Percentiles rank a stretch among this genome's conserved stretches.
These are phyloP conservation scores for Tetraselmis chui DNA, from an alignment of 139 green algal species.

Conservation along the genomic window DNA sequence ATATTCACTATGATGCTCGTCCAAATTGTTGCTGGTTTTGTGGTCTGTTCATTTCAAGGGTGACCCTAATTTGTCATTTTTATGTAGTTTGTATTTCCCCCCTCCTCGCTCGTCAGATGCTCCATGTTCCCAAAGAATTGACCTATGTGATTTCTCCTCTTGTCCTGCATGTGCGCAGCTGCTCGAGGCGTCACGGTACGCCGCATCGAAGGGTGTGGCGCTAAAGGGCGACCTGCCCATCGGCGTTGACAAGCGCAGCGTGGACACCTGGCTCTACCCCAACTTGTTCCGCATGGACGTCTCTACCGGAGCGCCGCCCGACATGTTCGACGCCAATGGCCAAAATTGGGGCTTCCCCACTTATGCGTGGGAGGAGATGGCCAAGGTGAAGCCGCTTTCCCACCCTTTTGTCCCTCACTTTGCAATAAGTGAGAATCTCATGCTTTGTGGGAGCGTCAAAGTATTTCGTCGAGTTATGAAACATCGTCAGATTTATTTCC, in stretches of 20 bases:
- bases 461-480: too few relatives aligned
- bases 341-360: conserved; percentile 97
- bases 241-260: conserved; percentile 86
- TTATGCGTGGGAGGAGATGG: conserved; percentile 96
- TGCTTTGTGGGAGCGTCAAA: too few relatives aligned
- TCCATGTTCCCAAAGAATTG: not conserved
- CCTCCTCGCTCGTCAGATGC: too few relatives aligned
- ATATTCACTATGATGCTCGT: too few relatives aligned
- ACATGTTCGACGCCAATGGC: conserved; percentile 80
- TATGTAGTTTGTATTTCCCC: too few relatives aligned
- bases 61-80: too few relatives aligned
- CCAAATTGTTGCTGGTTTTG: too few relatives aligned
- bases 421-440: too few relatives aligned
- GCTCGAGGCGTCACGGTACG: conserved; percentile 50
- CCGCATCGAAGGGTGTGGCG: conserved; percentile 51
- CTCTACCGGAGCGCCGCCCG: conserved; percentile 80
- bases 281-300: conserved; percentile 85
- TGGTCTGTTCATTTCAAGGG: too few relatives aligned
- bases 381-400: too few relatives aligned
- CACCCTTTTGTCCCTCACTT: too few relatives aligned
- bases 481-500: too few relatives aligned
- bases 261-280: conserved; percentile 85
- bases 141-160: not conserved
- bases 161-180: conserved; percentile 67
- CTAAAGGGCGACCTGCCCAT: conserved; percentile 97